phyloP scores from a whole-genome alignment of 352 stramenopile species.

The Thalassiosira pacifica region DNA sequence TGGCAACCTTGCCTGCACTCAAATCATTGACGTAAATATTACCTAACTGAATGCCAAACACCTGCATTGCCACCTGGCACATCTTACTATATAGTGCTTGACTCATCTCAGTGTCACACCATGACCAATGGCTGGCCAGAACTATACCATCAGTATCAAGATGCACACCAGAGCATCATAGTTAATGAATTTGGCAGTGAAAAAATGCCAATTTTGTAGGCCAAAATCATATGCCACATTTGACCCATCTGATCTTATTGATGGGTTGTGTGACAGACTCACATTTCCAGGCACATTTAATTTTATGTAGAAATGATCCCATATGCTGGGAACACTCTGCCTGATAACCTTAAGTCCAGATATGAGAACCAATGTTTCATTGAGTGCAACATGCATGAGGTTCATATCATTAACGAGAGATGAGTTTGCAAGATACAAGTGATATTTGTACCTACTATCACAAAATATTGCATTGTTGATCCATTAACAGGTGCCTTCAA shows the following conservation, averaged over 20 bases:
- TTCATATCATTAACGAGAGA: no score
- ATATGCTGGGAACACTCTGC: no score
- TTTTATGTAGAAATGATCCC: no score
- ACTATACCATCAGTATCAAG: constrained; percentile 96
- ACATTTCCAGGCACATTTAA: no score
- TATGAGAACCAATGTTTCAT: no score
- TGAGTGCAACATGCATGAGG: no score
- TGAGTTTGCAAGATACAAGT: no score
- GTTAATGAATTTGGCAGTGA: constrained; percentile 98
- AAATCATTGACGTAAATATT: constrained; percentile 95
- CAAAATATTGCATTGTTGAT: no score
- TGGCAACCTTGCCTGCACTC: constrained; percentile 94
- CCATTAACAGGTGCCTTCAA: no score
- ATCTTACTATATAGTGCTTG: constrained; percentile 97
- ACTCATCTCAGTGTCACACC: constrained; percentile 98
- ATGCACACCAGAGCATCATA: constrained; percentile 95
- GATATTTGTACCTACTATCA: no score
- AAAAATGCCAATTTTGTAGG: constrained; percentile 94
- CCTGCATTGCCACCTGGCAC: constrained; percentile 90
- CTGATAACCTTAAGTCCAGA: no score
- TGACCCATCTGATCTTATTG: constrained; percentile 88
- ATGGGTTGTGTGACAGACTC: constrained; percentile 91
- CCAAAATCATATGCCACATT: constrained; percentile 89
- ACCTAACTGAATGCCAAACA: constrained; percentile 92
- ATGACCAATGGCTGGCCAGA: constrained; percentile 92